A percentile compares a stretch with the other conserved stretches of the same genome.
phyloP scores from a whole-genome alignment of 164 flowering plant species.

The Aristolochia californica region DNA sequence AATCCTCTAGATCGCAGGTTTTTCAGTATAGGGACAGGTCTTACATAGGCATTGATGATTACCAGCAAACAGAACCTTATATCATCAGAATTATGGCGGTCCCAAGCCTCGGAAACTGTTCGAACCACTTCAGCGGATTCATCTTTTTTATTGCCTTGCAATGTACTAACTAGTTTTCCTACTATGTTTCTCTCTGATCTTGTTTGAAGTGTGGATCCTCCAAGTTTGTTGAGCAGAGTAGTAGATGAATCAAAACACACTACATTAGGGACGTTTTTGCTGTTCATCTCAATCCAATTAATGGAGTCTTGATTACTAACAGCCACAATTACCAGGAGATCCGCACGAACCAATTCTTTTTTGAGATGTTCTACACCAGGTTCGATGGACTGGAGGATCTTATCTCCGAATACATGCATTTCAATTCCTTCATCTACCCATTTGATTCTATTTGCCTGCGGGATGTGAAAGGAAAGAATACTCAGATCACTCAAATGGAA shows the following conservation, averaged over 20 bases:
- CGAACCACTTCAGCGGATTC: constrained; percentile 39
- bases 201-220: constrained; percentile 35
- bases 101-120: constrained; percentile 81
- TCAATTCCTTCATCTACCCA: constrained; percentile 89
- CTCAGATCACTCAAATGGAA: neutral
- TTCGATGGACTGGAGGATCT: constrained; percentile 17
- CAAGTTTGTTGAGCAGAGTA: constrained; percentile 45
- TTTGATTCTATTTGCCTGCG: constrained; percentile 68
- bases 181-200: constrained; percentile 27
- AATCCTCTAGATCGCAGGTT: constrained; percentile 82
- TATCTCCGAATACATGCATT: constrained; percentile 62
- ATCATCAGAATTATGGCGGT: constrained; percentile 75
- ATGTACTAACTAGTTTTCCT: constrained; percentile 19
- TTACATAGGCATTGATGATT: constrained; percentile 68
- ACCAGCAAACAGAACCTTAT: constrained; percentile 78
- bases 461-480: neutral
- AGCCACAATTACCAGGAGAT: constrained; percentile 65
- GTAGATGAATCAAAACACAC: constrained; percentile 74
- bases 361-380: constrained; percentile 14
- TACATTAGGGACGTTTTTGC: constrained; percentile 37
- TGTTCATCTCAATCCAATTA: constrained; percentile 42
- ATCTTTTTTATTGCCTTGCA: constrained; percentile 18
- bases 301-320: constrained; percentile 46
- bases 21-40: constrained; percentile 60
- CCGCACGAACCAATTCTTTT: constrained; percentile 27